Conservation (phyloP, 257 asterid genomes). For the Solanum medicagineum region DNA sequence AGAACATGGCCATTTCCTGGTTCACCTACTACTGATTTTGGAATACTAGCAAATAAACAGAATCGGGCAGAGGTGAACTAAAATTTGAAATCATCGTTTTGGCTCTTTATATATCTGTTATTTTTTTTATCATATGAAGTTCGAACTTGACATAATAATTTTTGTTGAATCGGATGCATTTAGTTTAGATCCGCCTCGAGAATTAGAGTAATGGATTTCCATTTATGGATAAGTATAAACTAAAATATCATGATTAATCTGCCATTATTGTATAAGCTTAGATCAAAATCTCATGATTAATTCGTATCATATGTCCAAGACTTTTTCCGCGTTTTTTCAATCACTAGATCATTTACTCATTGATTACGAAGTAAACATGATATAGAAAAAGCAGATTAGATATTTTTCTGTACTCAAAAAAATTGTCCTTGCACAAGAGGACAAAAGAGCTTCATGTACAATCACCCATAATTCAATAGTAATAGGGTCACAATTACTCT, state of each 20-base stretch:
- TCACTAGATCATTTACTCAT: neutral
- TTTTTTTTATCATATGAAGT: neutral
- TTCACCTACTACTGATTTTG: neutral
- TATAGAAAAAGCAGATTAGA: neutral
- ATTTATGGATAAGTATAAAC: neutral
- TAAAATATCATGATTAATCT: neutral
- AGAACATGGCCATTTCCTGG: neutral
- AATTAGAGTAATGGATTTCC: neutral
- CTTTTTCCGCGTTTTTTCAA: neutral
- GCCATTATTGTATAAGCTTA: neutral
- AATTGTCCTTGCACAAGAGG: slow-evolving; percentile 16
- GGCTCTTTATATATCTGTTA: too few relatives aligned
- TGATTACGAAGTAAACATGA: neutral
- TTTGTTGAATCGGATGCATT: neutral
- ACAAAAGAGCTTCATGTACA: slow-evolving; percentile 19
- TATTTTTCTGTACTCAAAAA: neutral
- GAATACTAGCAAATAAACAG: neutral
- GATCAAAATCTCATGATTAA: neutral
- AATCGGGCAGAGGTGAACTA: neutral
- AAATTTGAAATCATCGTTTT: neutral
- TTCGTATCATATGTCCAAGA: neutral
- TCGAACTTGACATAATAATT: neutral
- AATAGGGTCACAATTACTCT: slow-evolving; percentile 18
- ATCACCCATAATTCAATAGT: slow-evolving; percentile 17
- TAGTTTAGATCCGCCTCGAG: neutral